Conservation (phyloP, 176 grass and related monocot species). For the Eleusine coracana region DNA sequence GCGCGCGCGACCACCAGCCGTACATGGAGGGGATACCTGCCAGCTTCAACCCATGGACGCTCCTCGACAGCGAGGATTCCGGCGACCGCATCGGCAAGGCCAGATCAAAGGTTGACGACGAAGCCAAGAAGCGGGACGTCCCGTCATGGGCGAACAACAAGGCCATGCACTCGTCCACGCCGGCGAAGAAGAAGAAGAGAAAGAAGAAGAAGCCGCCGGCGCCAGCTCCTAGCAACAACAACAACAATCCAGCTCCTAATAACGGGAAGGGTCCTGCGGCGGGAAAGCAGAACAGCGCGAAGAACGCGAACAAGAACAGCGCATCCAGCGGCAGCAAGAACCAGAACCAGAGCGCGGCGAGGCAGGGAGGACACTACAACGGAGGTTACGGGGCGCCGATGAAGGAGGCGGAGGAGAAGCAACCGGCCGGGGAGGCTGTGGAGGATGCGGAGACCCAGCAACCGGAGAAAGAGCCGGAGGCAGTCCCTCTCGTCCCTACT, state of each 20-base stretch:
- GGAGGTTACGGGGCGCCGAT: neutral
- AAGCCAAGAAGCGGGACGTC: neutral
- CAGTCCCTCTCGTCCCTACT: neutral
- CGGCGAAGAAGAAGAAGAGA: slow-evolving; percentile 6
- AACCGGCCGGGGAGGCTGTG: neutral
- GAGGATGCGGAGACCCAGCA: neutral
- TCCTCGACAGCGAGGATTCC: slow-evolving; percentile 18
- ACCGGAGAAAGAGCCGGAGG: neutral
- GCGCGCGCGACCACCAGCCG: neutral
- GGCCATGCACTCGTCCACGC: slow-evolving; percentile 17
- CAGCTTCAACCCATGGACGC: slow-evolving; percentile 19
- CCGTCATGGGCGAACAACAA: neutral
- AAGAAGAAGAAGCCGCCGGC: slow-evolving; percentile 10
- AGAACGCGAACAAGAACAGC: neutral
- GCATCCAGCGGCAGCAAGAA: neutral
- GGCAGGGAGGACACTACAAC: neutral
- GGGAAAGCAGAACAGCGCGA: neutral
- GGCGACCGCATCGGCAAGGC: slow-evolving; percentile 13
- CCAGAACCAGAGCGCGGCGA: neutral
- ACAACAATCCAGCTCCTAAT: neutral
- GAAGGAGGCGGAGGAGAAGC: neutral
- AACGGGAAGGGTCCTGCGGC: neutral
- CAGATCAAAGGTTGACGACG: neutral
- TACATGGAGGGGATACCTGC: neutral
- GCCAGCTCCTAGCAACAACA: neutral